These are phyloP conservation scores for Nitzschia sp. DNA, from an alignment of 108 stramenopile genomes.

Conservation along the genomic window DNA sequence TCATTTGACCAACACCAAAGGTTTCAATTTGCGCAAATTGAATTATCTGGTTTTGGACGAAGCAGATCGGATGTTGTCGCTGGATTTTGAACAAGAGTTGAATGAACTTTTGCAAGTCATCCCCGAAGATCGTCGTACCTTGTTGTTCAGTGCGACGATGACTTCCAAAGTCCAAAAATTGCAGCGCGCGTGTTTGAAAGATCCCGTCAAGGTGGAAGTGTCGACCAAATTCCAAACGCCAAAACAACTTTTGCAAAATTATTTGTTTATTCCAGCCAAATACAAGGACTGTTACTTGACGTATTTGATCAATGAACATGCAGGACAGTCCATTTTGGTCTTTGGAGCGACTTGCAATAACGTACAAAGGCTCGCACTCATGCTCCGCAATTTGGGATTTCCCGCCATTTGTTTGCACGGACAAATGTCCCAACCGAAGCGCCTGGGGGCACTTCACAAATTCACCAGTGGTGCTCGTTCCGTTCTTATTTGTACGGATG, in stretches of 20 bases:
- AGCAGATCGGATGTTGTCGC: conserved; percentile 97
- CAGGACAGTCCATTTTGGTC: conserved; percentile 93
- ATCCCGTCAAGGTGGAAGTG: conserved; percentile 94
- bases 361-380: conserved; percentile 90
- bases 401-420: conserved; percentile 97
- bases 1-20: conserved; percentile 98
- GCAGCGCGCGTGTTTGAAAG: conserved; percentile 89
- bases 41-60: conserved; percentile 97
- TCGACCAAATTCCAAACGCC: conserved; percentile 96
- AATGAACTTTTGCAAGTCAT: conserved; percentile 91
- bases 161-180: conserved; percentile 98
- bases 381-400: conserved; percentile 97
- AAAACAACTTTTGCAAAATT: conserved; percentile 92
- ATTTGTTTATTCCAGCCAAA: conserved; percentile 98
- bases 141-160: conserved; percentile 99
- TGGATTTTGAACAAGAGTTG: conserved; percentile 92
- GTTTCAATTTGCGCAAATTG: conserved; percentile 89
- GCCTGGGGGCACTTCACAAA: conserved; percentile 94
- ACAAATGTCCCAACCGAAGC: conserved; percentile 98
- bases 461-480: conserved; percentile 85
- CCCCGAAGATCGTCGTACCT: conserved; percentile 84
- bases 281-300: conserved; percentile 99
- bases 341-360: conserved; percentile 98
- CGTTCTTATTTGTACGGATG: conserved; percentile 97
- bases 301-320: conserved; percentile 94